Conservation (phyloP, 1,139 yeast species). For the Yamadazyma aaseri region DNA sequence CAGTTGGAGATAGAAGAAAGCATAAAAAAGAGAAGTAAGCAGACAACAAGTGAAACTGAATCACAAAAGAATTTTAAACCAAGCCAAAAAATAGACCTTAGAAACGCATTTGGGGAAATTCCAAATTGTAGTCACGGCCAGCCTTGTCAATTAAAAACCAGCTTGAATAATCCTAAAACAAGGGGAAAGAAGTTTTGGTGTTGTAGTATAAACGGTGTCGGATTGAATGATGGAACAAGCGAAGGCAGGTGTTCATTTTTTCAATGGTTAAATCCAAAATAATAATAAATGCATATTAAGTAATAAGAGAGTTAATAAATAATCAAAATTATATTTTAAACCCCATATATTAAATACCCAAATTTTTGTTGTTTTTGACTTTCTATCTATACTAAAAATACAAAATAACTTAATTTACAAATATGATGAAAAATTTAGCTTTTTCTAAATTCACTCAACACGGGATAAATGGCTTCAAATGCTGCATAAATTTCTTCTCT, state of each 20-base stretch:
- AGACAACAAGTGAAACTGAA: no score
- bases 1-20: constrained; percentile 1
- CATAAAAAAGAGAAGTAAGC: background rate
- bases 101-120: constrained; percentile 28
- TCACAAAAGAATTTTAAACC: background rate
- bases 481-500: constrained; percentile 98
- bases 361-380: background rate
- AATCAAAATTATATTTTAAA: constrained; percentile 11
- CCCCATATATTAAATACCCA: constrained; percentile 3
- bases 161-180: constrained; percentile 40
- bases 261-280: constrained; percentile 29
- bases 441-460: constrained; percentile 95
- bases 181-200: constrained; percentile 64
- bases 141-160: constrained; percentile 47
- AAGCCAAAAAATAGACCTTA: constrained; percentile 3
- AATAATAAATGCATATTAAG: no score
- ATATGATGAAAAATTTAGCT: constrained; percentile 32
- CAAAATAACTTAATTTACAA: constrained; percentile 9
- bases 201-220: constrained; percentile 32
- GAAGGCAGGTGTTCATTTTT: constrained; percentile 32
- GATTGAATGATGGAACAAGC: constrained; percentile 13
- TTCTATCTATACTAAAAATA: constrained; percentile 13
- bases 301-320: no score
- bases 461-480: constrained; percentile 97
- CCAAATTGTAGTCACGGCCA: constrained; percentile 55